Evolutionary conservation across 768 basidiomycete species (phyloP).

Genomic region (Tulasnella sp.): DNA sequence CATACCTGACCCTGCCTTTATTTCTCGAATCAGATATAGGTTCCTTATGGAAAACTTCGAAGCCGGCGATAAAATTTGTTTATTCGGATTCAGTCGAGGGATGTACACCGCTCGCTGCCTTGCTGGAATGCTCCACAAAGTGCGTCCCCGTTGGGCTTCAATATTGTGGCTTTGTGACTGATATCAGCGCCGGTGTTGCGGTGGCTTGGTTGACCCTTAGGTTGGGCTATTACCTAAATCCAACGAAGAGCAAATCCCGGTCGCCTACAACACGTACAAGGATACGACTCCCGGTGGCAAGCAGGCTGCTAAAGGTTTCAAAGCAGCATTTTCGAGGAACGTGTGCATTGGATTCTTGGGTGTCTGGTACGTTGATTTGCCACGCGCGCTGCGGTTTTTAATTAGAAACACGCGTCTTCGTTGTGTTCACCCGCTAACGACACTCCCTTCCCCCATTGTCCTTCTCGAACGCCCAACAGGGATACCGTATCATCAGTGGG

Average conservation of each 20-base stretch:
- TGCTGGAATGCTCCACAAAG: constrained; percentile 46
- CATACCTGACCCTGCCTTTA: constrained; percentile 23
- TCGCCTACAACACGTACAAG: constrained; percentile 21
- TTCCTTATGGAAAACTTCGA: constrained; percentile 17
- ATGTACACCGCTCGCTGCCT: constrained; percentile 28
- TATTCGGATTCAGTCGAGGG: constrained; percentile 32
- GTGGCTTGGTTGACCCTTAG: constrained; percentile 28
- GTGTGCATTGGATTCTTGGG: constrained; percentile 26
- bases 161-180: background rate
- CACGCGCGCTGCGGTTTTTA: background rate
- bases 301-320: constrained; percentile 23
- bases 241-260: constrained; percentile 23
- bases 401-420: background rate
- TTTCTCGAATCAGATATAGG: background rate
- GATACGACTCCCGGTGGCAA: background rate
- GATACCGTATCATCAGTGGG: constrained; percentile 27
- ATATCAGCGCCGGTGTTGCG: background rate
- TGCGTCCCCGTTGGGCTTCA: constrained; percentile 24
- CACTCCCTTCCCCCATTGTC: background rate
- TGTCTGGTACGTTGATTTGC: background rate
- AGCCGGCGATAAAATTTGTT: constrained; percentile 32
- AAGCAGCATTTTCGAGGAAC: constrained; percentile 23
- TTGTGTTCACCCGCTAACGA: background rate
- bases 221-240: constrained; percentile 24
- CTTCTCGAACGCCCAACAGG: background rate